Base-by-base conservation (phyloP, 2,329 filamentous ascomycete species). In the Knufia fluminis region DNA sequence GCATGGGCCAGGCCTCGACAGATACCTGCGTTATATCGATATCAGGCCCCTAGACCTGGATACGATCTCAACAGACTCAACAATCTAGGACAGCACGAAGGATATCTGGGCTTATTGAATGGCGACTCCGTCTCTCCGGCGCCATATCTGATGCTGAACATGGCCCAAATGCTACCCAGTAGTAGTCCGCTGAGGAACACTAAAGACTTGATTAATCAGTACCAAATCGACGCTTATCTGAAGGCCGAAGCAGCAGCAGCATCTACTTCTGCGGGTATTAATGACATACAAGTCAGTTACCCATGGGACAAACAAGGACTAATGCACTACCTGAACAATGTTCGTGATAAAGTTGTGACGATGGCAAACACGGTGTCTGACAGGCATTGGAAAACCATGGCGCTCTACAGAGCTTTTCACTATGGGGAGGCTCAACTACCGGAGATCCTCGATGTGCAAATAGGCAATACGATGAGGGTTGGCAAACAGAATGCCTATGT, bases 151-250 rank as follows among this genome's bases (percentile, higher is more conserved):
- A 62, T 71, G 6, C 64, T 82, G 2, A 78, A 76, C 31, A 63
- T 77, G 23, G 63, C 71, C 23, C 61, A 69, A 22, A 82, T 82
- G 57, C 63, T 72, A 51, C 80, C 78, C 63, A 71, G 73, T 45
- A 83, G 79, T 0, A 80, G 75, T 58, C 80, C 80, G 1, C 67
- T 83, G 19, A 74, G 80, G 45, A 71, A 79, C 32, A 82, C 76
- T 61, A 70, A 68, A 41, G 80, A 83, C 61, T 71, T 83, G 60
- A 68, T 83, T 40, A 66, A 71, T 9, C 79, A 82, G 60, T 83
- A 80, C 71, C 79, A 83, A 56, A 79, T 82, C 41, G 78, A 82
- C 66, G 75, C 78, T 4, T 78, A 76, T 1, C 57, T 83, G 35
- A 74, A 76, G 9, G 70, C 75, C 53, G 79, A 82, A 62, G 42